Conservation (phyloP, 176 grass and related monocot genomes). For the Musa acuminata region DNA sequence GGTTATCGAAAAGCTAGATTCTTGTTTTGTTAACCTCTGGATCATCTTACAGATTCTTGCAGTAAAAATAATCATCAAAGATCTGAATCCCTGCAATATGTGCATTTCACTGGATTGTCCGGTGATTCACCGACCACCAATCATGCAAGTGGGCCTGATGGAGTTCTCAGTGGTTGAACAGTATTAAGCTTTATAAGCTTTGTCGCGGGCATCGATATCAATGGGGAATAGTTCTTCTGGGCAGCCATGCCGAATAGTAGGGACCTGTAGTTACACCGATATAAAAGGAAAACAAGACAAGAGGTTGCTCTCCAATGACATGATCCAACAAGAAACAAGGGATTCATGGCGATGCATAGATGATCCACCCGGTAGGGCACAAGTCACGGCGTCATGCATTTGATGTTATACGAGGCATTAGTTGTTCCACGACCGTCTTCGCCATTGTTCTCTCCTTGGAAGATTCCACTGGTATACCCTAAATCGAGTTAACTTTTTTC, state of each 20-base stretch:
- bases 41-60: background rate
- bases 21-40: background rate
- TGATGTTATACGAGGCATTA: background rate
- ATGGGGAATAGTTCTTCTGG: no score
- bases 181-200: no score
- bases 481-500: no score
- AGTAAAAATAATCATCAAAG: background rate
- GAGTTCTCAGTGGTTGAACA: no score
- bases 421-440: background rate
- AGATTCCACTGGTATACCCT: no score
- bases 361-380: background rate
- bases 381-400: background rate
- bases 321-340: background rate
- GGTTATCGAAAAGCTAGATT: no score
- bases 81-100: background rate
- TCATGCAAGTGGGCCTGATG: no score
- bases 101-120: no score
- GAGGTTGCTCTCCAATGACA: background rate
- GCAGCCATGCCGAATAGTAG: no score
- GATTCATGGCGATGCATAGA: background rate
- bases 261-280: background rate
- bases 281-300: background rate
- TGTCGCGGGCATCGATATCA: no score
- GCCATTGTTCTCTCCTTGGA: background rate
- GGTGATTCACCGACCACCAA: no score